Base-by-base conservation (phyloP, 495 filamentous ascomycete species). In the Aspergillus ellipticus region DNA sequence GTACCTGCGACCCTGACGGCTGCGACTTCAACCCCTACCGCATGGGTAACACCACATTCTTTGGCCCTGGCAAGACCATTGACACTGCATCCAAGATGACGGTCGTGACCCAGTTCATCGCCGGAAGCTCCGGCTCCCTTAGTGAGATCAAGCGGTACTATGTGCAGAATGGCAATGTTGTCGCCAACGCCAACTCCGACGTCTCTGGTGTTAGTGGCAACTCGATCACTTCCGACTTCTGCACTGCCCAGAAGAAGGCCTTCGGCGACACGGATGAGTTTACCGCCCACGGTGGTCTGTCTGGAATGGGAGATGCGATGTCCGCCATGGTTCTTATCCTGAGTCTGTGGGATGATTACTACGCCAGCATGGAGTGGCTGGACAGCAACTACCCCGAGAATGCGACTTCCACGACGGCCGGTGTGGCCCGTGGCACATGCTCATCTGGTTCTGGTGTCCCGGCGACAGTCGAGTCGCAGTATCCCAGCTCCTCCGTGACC, bases 281-380 rank as follows among this genome's bases (percentile, higher is more conserved):
- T 73, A 61, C 63, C 16, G 51, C 67, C 58, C 75, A 82, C 57
- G 85, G 85, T 29, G 88, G 86, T 28, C 65, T 87, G 49, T 56
- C 58, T 13, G 67, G 72, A 46, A 85, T 90, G 77, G 76, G 84
- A 51, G 62, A 72, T 22, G 83, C 76, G 19, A 65, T 89, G 24
- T 68, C 63, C 15, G 42, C 74, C 55, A 86, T 89, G 85, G 88
- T 89, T 47, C 79, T 91, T n/a, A 86, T 88, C 67, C 80, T 92
- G 81, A 85, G 81, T 62, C 66, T 91, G 66, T 91, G 88, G 88
- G 86, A 89, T 66, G 88, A 91, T 74, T 82, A 92, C 73, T 72
- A 78, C 21, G 74, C 79, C 72, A 81, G 89, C 75, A 93, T 92
- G 89, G 79, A 88, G 61, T 93, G 89, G 89, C 84, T 94, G 63